Conservation (phyloP, 768 basidiomycete genomes). For the Russula lepida region DNA sequence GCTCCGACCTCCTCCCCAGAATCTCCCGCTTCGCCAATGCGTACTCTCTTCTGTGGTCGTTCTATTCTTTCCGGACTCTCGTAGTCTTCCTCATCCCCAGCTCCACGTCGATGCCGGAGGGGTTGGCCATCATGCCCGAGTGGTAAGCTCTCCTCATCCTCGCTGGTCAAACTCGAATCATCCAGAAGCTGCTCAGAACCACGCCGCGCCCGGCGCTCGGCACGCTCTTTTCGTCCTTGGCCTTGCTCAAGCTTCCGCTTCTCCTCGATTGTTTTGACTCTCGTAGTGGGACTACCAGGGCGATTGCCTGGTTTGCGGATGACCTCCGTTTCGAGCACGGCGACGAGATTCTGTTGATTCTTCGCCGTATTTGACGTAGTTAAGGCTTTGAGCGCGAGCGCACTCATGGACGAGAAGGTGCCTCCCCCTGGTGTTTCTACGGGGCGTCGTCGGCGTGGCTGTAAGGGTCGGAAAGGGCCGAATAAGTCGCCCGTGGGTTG, state of each 20-base stretch:
- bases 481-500: conserved; percentile 35
- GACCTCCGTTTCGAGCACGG: conserved; percentile 59
- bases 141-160: conserved; percentile 25
- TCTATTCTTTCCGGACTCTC: conserved; percentile 49
- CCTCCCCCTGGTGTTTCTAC: conserved; percentile 25
- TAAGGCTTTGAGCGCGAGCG: conserved; percentile 57
- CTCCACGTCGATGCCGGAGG: conserved; percentile 46
- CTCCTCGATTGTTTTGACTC: conserved; percentile 59
- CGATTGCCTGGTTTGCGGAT: conserved; percentile 59
- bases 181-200: conserved; percentile 9
- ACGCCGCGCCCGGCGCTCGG: conserved; percentile 48
- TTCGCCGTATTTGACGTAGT: conserved; percentile 63
- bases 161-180: conserved; percentile 22
- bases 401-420: conserved; percentile 58
- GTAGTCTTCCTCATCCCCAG: conserved; percentile 80
- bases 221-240: conserved; percentile 47
- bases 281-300: conserved; percentile 74
- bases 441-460: conserved; percentile 1
- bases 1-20: conserved; percentile 26
- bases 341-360: conserved; percentile 57
- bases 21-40: conserved; percentile 25
- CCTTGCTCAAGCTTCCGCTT: conserved; percentile 57
- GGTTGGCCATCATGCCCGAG: conserved; percentile 28
- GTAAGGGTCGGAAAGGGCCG: conserved; percentile 18
- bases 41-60: conserved; percentile 34